Evolutionary conservation across 2,329 filamentous ascomycete genomes (phyloP), one percentile per base, ranked within the genome.

Genomic region (Cyanodermella asteris): DNA sequence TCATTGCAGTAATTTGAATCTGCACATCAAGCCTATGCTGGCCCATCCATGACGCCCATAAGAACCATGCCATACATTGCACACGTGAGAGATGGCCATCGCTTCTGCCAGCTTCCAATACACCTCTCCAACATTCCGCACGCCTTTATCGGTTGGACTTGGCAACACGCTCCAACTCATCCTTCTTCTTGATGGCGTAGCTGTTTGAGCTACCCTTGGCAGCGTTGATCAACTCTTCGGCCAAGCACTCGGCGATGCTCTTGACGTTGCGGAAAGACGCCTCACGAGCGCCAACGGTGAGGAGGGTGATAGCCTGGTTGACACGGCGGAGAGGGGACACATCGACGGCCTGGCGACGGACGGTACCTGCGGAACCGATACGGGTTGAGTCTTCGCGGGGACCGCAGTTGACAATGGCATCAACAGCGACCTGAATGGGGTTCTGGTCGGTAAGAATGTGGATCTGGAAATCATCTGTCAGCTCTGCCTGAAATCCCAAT

Each of bases 371-470:
- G 51, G 78, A 91, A 60, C 90, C 87, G 51, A 97, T 97, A 75
- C 87, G 78, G 63, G 87, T 97, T 59, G 72, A 82, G 69, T 97
- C 87, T 84, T 97, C 87, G 56, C 87, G 84, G 59, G 87, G 87
- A 55, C 87, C 87, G 66, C 87, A 97, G 80, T 97, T 97, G 72
- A 94, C 87, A 45, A 97, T 93, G 57, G 87, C 87, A 52, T 97
- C 87, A 50, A 97, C 87, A 51, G 84, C 82, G 51, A 97, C 73
- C 69, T 97, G 87, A 68, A 97, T 90, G 53, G 87, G 87, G 76
- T 97, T 97, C 69, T 94, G 87, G 70, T 97, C 87, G 70, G 90
- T 94, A 81, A 94, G 94, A 64, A 97, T 82, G 77, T 94, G 82
- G 62, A 97, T 81, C 84, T 93, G 53, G 29, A 24, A 24, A 26